Percentiles rank a stretch among this genome's conserved stretches.
phyloP scores from a whole-genome alignment of 768 basidiomycete species.

The Calocybe cyanea region DNA sequence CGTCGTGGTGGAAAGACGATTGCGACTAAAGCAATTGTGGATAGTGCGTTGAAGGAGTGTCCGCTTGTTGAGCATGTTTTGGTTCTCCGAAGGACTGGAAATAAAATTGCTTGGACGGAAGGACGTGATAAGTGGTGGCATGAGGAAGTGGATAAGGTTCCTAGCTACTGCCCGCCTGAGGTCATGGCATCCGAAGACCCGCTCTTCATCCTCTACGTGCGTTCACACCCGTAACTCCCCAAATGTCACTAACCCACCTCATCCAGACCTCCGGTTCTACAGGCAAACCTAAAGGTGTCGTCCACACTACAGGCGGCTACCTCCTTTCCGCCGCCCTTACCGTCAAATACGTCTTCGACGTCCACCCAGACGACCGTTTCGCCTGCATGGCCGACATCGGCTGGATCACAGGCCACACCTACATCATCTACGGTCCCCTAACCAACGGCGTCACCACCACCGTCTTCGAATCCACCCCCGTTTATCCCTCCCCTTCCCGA shows the following conservation, averaged over 20 bases:
- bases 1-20: constrained; percentile 91
- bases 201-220: constrained; percentile 95
- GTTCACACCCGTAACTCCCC: constrained; percentile 25
- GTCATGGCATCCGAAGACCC: constrained; percentile 93
- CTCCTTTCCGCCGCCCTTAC: constrained; percentile 89
- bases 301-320: constrained; percentile 87
- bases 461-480: constrained; percentile 95
- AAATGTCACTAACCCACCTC: constrained; percentile 5
- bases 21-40: constrained; percentile 91
- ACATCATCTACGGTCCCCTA: constrained; percentile 92
- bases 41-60: constrained; percentile 82
- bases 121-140: constrained; percentile 97
- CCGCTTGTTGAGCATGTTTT: constrained; percentile 88
- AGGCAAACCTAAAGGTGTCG: constrained; percentile 96
- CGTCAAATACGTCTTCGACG: constrained; percentile 96
- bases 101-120: constrained; percentile 70
- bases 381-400: constrained; percentile 99
- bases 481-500: constrained; percentile 92
- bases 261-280: constrained; percentile 87
- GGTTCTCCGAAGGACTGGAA: constrained; percentile 86
- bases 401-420: constrained; percentile 98
- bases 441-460: constrained; percentile 79
- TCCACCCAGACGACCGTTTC: constrained; percentile 94
- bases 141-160: constrained; percentile 81
- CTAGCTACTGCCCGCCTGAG: constrained; percentile 85